Base-by-base conservation (phyloP, 768 basidiomycete genomes). In the Leccinum uliginosum region DNA sequence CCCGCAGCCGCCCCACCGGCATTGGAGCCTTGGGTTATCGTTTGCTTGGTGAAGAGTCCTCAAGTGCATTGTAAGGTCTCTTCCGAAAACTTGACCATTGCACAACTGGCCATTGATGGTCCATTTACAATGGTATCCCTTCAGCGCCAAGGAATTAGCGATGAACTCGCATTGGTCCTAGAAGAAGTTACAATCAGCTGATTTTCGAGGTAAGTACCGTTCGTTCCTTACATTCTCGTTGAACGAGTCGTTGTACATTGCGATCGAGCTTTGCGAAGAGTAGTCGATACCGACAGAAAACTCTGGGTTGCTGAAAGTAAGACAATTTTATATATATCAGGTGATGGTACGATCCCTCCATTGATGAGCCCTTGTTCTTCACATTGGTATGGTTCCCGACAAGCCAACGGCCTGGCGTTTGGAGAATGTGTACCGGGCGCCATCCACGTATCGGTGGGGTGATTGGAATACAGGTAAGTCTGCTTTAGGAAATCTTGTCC, bases 1-100 rank as follows among this genome's bases (percentile, higher is more conserved):
- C 3, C 53, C 53, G 10, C 68, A 69, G 6, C n/a, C 6, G 24
- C 19, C 19, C 68, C 68, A 69, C 15, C 1, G 30, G 34, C 68
- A 69, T 7, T 7, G 2, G 12, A 53, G 32, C 50, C 49, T 59
- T 14, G 50, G 35, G 2, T 32, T 11, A 6, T 48, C 56, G n/a
- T 48, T 51, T 3, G n/a, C 45, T 6, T 50, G 5, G 12, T 69
- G 68, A 8, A 50, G 19, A 0, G 24, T 30, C 11, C 55, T 67
- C 32, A 69, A 23, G 21, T 69, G 68, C 0, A 4, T 4, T 14
- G 62, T 26, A 29, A 68, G 6, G 3, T 69, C 67, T 11, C 45
- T 27, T 14, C 68, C 68, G 1, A 2, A 27, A n/a, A 70, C 40
- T 1, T 0, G 5, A 12, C 30, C 10, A 26, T 56, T 51, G 24